These are phyloP conservation scores for Fusarium pininemorale DNA, from an alignment of 2,329 filamentous ascomycete species.

Conservation along the genomic window DNA sequence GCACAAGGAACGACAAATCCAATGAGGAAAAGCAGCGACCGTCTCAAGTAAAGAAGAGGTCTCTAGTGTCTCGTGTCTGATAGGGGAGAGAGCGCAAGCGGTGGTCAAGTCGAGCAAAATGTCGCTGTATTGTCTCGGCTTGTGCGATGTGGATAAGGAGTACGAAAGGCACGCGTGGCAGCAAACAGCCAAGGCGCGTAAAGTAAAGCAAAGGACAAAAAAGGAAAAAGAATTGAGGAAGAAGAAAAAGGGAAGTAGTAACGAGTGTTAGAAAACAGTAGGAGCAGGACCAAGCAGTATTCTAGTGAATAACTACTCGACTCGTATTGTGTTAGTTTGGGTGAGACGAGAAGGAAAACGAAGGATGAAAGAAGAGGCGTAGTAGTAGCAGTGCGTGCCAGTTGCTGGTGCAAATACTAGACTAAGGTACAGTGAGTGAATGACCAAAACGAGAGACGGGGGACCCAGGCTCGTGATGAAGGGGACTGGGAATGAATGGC, in stretches of 20 bases:
- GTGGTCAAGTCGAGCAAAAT: slow-evolving; percentile 13
- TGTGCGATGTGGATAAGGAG: slow-evolving; percentile 32
- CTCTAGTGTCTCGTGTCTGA: slow-evolving; percentile 8
- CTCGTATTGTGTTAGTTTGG: slow-evolving; percentile 14
- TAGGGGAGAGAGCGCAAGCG: slow-evolving; percentile 13
- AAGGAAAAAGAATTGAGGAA: background rate
- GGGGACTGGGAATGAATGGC: slow-evolving; percentile 16
- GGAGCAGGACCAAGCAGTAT: slow-evolving; percentile 8
- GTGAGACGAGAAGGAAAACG: slow-evolving; percentile 21
- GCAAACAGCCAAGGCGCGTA: slow-evolving; percentile 9
- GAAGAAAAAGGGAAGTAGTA: slow-evolving; percentile 7
- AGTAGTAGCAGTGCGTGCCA: background rate
- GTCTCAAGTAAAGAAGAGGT: slow-evolving; percentile 27
- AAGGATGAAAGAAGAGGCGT: slow-evolving; percentile 24
- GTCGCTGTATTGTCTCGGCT: slow-evolving; percentile 29
- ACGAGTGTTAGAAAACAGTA: slow-evolving; percentile 30
- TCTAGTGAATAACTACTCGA: slow-evolving; percentile 20
- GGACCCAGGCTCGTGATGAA: slow-evolving; percentile 7
- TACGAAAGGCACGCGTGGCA: slow-evolving; percentile 25
- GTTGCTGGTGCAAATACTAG: background rate
- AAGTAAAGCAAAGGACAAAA: slow-evolving; percentile 3
- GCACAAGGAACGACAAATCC: slow-evolving; percentile 21
- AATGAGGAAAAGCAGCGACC: slow-evolving; percentile 32
- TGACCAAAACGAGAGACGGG: slow-evolving; percentile 10
- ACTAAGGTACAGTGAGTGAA: background rate